These are phyloP conservation scores for Botrytis tulipae DNA, from an alignment of 2,329 filamentous ascomycete genomes.

Conservation along the genomic window DNA sequence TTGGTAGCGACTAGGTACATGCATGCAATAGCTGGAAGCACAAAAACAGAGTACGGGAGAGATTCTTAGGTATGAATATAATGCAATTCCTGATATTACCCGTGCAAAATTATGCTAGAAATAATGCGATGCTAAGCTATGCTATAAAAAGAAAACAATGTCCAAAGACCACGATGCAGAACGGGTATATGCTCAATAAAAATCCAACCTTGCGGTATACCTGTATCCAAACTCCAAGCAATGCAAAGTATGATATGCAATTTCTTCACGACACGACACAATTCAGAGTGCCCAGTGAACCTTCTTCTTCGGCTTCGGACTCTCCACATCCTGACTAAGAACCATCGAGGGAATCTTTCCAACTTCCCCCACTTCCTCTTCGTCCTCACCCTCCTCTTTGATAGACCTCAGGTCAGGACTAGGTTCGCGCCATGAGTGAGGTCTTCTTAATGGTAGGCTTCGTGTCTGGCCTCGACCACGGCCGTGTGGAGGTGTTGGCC, in stretches of 20 bases:
- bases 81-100: neutral
- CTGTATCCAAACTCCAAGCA: constrained; percentile 24
- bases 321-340: constrained; percentile 20
- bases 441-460: constrained; percentile 31
- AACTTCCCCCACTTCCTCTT: constrained; percentile 16
- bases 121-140: neutral
- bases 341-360: constrained; percentile 19
- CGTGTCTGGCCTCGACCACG: constrained; percentile 33
- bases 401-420: constrained; percentile 38
- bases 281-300: constrained; percentile 37
- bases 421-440: constrained; percentile 37
- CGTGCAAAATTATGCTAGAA: neutral
- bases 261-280: constrained; percentile 25
- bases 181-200: constrained; percentile 9
- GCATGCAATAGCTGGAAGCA: neutral
- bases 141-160: neutral
- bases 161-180: neutral
- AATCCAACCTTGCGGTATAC: constrained; percentile 8
- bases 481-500: constrained; percentile 23
- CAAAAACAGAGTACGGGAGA: too few relatives aligned
- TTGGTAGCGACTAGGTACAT: neutral
- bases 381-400: constrained; percentile 34
- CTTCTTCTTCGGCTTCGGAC: constrained; percentile 35
- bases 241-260: constrained; percentile 23
- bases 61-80: neutral